Base-by-base conservation (phyloP, 352 stramenopile species). In the Globisporangium radiosum region DNA sequence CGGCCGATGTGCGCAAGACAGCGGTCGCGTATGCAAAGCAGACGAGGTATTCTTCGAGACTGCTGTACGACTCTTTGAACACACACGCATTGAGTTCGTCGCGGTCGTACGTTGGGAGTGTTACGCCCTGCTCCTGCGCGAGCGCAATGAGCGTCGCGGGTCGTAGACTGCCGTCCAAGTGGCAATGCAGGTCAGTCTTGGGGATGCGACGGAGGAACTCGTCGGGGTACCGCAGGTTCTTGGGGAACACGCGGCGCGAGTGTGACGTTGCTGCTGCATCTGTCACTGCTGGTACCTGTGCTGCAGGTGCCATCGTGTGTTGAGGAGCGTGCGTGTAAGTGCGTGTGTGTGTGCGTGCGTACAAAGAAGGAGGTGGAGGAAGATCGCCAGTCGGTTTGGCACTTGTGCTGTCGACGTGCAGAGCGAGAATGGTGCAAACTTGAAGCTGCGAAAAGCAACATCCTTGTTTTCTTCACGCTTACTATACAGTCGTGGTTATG, bases 171-270 rank as follows among this genome's bases (percentile, higher is more conserved):
- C 88, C 88, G 52, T 96, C 87, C 59, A 96, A 59, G 62, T 96
- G 88, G 60, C 84, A 90, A 63, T 96, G 88, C 11, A 96, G 66
- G 56, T 96, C 88, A 37, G 83, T 86, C 70, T 93, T 93, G 44
- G 83, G 83, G 43, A 85, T 76, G 47, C 76, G 72, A 45, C 57
- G 81, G 38, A 93, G 65, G 60, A 93, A 91, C 61, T 79, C 83
- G 63, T 90, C 77, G 5, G 81, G 63, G 69, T 85, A 90, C 13
- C 59, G 60, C 33, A 65, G 42, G 68, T 90, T 90, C 64, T 59
- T 71, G 2, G 74, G 69, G 66, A 88, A 91, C 49, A 36, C 25
- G 25, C 55, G 64, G 47, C 53, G 56, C 47, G 50, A n/a, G 42
- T 6, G 4, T 14, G 42, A 5, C 15, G 42, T 14, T 15, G 10